phyloP scores from a whole-genome alignment of 495 filamentous ascomycete genomes.

The Neurospora sp. region DNA sequence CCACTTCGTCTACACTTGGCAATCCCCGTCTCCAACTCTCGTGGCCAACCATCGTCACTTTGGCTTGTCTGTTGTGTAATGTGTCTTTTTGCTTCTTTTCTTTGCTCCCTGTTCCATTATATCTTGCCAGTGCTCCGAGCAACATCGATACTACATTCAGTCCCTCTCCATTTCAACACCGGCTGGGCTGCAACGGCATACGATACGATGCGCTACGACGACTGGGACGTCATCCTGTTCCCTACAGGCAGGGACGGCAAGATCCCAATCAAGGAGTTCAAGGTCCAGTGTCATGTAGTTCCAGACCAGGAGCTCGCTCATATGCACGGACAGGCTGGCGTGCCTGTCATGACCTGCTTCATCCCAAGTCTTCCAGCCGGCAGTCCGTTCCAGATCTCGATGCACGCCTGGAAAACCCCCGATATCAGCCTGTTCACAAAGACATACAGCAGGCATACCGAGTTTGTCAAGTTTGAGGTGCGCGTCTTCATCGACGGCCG shows the following conservation, averaged over 20 bases:
- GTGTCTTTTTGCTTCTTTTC: neutral
- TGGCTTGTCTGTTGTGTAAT: neutral
- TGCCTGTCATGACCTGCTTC: conserved; percentile 70
- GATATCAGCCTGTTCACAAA: conserved; percentile 50
- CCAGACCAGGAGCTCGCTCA: conserved; percentile 47
- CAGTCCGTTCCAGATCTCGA: conserved; percentile 60
- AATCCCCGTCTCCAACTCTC: neutral
- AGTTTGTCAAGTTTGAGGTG: conserved; percentile 54
- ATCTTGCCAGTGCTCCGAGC: conserved; percentile 3
- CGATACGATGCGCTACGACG: conserved; percentile 63
- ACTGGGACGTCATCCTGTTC: conserved; percentile 82
- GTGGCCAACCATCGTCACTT: neutral
- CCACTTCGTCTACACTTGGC: neutral
- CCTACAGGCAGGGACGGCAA: conserved; percentile 37
- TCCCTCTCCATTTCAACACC: neutral
- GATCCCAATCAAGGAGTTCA: conserved; percentile 77
- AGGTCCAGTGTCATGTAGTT: conserved; percentile 67
- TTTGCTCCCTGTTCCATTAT: neutral
- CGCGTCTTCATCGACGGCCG: conserved; percentile 63
- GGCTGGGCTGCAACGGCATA: neutral
- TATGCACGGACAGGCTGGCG: conserved; percentile 29
- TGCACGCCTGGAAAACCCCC: conserved; percentile 72
- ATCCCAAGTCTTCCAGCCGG: conserved; percentile 54
- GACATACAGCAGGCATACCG: conserved; percentile 49
- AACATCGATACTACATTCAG: neutral